Evolutionary conservation across 805 yeast genomes (phyloP), one percentile per base, ranked within the genome.

Genomic region (Nakazawaea anatomiae): DNA sequence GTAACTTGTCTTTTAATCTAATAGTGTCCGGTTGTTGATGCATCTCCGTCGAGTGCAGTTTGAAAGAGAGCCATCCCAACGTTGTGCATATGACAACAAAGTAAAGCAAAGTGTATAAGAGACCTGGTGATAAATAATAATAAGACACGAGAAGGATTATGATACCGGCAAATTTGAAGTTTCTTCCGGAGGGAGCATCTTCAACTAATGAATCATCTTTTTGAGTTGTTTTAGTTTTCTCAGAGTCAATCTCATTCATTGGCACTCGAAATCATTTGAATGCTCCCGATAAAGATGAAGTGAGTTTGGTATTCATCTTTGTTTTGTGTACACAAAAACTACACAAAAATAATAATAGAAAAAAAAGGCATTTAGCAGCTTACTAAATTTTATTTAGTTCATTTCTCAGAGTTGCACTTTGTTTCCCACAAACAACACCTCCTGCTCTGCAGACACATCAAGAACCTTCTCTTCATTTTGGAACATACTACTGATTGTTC

Each of bases 381-480:
- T 18, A 18, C 25, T 18, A 18, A 18, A 18, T 18, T 18, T 18
- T 18, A 18, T 18, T 18, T 18, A 29, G 9, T n/a, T 11, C 25
- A 14, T 35, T 14, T 6, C 8, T 30, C 18, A 47, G 12, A 47
- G 36, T 18, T 47, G 45, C 5, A 57, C 54, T 29, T 50, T 52
- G 41, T 47, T 57, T 32, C 64, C 64, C 8, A 62, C 44, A 38
- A 56, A 60, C 31, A 62, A 39, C 6, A 62, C 48, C 39, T 60
- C 60, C 42, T 59, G 59, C 44, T 57, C 56, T 8, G 44, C 43
- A 9, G 55, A 49, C 32, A 40, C 43, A 4, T 44, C 47, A 6
- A 54, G 38, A 25, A 39, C 25, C 9, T 44, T 42, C 31, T 54
- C 54, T 28, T 45, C 27, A 1, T 53, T 56, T 9, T 56, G 54